Conservation (phyloP, 768 basidiomycete species). For the Auriscalpium vulgare region DNA sequence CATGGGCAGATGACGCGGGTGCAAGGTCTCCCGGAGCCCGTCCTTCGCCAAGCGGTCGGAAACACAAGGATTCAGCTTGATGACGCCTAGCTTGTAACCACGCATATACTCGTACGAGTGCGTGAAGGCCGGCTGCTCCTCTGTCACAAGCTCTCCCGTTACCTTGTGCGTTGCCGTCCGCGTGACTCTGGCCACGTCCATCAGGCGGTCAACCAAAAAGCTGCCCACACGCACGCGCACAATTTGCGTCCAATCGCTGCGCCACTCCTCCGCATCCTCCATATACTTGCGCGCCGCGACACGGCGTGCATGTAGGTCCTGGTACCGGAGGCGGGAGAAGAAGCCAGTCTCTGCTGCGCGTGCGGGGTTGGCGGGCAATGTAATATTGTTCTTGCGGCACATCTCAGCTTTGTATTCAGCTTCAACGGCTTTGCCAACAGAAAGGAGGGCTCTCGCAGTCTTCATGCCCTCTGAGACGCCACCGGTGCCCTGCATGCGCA, state of each 20-base stretch:
- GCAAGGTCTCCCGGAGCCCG: constrained; percentile 57
- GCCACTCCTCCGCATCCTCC: constrained; percentile 63
- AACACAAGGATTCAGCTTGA: constrained; percentile 78
- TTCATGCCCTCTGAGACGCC: constrained; percentile 86
- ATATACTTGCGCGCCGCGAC: constrained; percentile 58
- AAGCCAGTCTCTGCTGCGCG: constrained; percentile 31
- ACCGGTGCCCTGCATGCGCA: constrained; percentile 71
- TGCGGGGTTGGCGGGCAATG: constrained; percentile 16
- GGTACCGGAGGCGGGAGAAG: constrained; percentile 56
- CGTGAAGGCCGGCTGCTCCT: constrained; percentile 84
- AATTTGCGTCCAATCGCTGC: constrained; percentile 74
- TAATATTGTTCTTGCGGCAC: constrained; percentile 55
- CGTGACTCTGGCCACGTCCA: constrained; percentile 75
- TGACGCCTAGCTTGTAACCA: constrained; percentile 90
- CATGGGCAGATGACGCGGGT: constrained; percentile 96
- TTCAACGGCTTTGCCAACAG: constrained; percentile 80
- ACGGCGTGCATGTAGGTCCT: constrained; percentile 53
- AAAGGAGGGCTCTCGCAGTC: constrained; percentile 71
- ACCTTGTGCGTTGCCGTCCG: constrained; percentile 48
- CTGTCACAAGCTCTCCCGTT: constrained; percentile 58
- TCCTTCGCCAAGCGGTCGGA: constrained; percentile 74
- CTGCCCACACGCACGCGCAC: constrained; percentile 74
- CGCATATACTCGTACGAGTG: constrained; percentile 90
- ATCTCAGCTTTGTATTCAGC: constrained; percentile 84
- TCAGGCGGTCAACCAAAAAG: constrained; percentile 73